Percentiles rank a stretch among this genome's conserved stretches.
Conservation (phyloP, 495 filamentous ascomycete genomes). For the Glutinoglossum americanum region DNA sequence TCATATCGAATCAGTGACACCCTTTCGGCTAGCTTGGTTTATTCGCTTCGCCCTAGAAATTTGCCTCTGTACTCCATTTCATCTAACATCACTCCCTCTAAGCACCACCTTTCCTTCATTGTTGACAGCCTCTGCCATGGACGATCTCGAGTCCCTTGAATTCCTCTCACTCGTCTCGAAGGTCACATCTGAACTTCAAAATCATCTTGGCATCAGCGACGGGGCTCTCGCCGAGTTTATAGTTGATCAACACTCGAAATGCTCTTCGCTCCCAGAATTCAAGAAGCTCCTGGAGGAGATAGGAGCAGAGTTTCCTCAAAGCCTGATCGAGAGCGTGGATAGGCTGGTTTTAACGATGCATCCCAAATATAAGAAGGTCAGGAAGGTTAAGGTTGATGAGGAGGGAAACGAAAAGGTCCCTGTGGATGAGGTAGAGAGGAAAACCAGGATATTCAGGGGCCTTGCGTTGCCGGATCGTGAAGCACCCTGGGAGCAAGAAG, state of each 20-base stretch:
- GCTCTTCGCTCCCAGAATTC: slow-evolving; percentile 43
- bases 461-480: slow-evolving; percentile 72
- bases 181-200: slow-evolving; percentile 82
- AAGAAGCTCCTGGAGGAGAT: slow-evolving; percentile 46
- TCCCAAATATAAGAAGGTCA: slow-evolving; percentile 45
- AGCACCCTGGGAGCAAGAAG: slow-evolving; percentile 31
- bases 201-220: slow-evolving; percentile 80
- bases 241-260: slow-evolving; percentile 72
- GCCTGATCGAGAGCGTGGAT: slow-evolving; percentile 78
- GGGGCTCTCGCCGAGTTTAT: slow-evolving; percentile 92
- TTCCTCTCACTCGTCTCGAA: slow-evolving; percentile 83
- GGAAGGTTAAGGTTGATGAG: slow-evolving; percentile 20
- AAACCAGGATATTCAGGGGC: slow-evolving; percentile 69
- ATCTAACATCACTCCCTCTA: not conserved
- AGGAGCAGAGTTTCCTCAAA: slow-evolving; percentile 73
- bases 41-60: too few species aligned
- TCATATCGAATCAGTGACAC: too few species aligned
- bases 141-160: slow-evolving; percentile 77
- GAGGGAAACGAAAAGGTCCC: slow-evolving; percentile 24
- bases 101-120: not conserved
- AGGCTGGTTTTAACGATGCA: slow-evolving; percentile 76
- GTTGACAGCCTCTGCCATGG: slow-evolving; percentile 31
- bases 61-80: not conserved
- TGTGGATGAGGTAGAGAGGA: slow-evolving; percentile 27
- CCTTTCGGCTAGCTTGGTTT: too few species aligned